Evolutionary conservation across 768 basidiomycete genomes (phyloP).

Genomic region (Rhodotorula diobovata): DNA sequence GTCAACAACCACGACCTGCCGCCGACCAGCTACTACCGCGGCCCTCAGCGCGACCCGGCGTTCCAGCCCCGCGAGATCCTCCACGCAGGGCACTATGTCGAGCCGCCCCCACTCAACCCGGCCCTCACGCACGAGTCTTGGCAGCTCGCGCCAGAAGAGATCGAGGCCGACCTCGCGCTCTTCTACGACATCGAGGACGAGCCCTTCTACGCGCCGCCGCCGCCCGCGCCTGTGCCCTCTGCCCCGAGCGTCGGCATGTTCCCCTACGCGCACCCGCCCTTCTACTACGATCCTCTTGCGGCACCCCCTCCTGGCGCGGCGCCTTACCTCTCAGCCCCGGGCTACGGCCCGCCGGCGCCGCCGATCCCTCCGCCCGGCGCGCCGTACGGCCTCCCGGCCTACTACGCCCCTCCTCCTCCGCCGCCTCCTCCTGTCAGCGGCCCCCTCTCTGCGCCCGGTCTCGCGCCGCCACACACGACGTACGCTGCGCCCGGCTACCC

Average conservation of each 20-base stretch:
- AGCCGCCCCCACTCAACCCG: slow-evolving; percentile 22
- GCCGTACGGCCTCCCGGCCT: not conserved
- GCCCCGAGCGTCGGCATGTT: not conserved
- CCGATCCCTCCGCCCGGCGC: not conserved
- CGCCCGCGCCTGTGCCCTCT: not conserved
- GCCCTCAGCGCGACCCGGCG: slow-evolving; percentile 7
- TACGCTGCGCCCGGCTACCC: not conserved
- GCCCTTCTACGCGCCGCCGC: not conserved
- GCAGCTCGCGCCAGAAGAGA: slow-evolving; percentile 15
- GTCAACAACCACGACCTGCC: slow-evolving; percentile 26
- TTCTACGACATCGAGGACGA: slow-evolving; percentile 22
- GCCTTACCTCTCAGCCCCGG: not conserved
- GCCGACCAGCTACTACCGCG: slow-evolving; percentile 20
- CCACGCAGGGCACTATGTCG: slow-evolving; percentile 18
- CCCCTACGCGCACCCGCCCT: not conserved
- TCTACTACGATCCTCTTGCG: not conserved
- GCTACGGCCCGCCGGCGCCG: not conserved
- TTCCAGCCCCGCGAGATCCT: slow-evolving; percentile 4
- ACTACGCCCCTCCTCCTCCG: not conserved
- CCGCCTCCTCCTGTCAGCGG: no score
- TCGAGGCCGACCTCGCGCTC: slow-evolving; percentile 27
- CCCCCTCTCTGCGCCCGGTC: no score
- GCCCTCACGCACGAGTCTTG: slow-evolving; percentile 20
- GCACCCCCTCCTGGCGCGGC: not conserved
- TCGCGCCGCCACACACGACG: not conserved